Conservation (phyloP, 2,329 filamentous ascomycete genomes). For the Pestalotiopsis sp. region DNA sequence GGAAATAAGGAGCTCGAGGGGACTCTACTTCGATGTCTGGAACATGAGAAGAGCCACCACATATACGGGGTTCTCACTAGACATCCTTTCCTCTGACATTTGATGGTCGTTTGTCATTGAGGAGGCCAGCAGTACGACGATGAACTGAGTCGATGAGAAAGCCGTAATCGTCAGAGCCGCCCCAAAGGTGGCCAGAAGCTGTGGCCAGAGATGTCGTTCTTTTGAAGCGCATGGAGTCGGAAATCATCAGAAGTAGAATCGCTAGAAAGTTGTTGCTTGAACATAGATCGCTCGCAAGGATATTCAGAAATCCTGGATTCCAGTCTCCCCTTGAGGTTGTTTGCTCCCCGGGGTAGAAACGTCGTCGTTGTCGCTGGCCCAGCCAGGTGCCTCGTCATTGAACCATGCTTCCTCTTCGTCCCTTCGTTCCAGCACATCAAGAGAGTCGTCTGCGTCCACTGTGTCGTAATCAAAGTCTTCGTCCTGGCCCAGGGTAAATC, state of each 20-base stretch:
- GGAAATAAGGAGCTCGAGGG: background rate
- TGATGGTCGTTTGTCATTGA: background rate
- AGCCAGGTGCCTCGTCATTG: constrained; percentile 74
- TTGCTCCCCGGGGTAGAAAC: constrained; percentile 25
- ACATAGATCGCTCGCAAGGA: background rate
- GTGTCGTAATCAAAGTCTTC: constrained; percentile 75
- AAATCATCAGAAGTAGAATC: background rate
- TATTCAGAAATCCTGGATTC: constrained; percentile 69
- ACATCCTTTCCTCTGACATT: background rate
- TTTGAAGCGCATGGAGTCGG: background rate
- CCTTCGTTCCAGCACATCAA: constrained; percentile 63
- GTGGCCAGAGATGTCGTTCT: background rate
- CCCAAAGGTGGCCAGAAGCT: background rate
- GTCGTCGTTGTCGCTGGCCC: constrained; percentile 48
- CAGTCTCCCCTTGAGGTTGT: constrained; percentile 62
- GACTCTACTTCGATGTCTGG: background rate
- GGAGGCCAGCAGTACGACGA: background rate
- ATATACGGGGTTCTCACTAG: background rate
- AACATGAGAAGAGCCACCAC: background rate
- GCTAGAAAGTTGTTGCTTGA: background rate
- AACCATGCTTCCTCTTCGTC: constrained; percentile 77
- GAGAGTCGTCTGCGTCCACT: constrained; percentile 74
- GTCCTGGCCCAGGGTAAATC: constrained; percentile 77
- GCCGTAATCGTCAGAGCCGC: background rate
- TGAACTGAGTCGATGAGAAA: background rate